phyloP scores from a whole-genome alignment of 768 basidiomycete species.

The Psilocybe sp. region DNA sequence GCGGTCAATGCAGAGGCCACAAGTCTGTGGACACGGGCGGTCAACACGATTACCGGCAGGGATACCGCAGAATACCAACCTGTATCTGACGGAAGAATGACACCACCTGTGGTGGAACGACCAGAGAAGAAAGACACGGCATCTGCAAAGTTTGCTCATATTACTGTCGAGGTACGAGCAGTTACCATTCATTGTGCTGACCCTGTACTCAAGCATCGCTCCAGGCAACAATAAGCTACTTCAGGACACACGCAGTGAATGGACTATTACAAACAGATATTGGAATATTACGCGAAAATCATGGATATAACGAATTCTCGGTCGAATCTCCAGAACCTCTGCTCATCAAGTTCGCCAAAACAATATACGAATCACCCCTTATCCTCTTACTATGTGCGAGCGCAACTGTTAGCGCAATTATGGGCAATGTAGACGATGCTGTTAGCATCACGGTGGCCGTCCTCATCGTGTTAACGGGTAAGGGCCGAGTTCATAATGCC shows the following conservation, averaged over 20 bases:
- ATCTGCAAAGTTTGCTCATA: slow-evolving; percentile 68
- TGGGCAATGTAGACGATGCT: slow-evolving; percentile 97
- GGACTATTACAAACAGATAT: slow-evolving; percentile 69
- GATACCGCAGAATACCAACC: slow-evolving; percentile 25
- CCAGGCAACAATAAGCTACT: slow-evolving; percentile 74
- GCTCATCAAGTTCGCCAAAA: slow-evolving; percentile 87
- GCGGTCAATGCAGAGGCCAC: slow-evolving; percentile 47
- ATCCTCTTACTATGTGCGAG: slow-evolving; percentile 90
- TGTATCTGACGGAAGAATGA: slow-evolving; percentile 38
- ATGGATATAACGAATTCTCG: slow-evolving; percentile 95
- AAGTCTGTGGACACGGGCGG: slow-evolving; percentile 47
- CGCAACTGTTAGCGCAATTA: slow-evolving; percentile 81
- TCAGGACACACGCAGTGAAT: slow-evolving; percentile 56
- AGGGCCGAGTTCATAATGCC: slow-evolving; percentile 16
- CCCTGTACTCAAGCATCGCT: slow-evolving; percentile 5
- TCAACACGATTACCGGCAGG: slow-evolving; percentile 38
- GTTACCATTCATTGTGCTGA: slow-evolving; percentile 18
- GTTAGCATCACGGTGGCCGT: slow-evolving; percentile 91
- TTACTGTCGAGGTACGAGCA: slow-evolving; percentile 51
- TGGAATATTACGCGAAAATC: slow-evolving; percentile 55
- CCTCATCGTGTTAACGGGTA: slow-evolving; percentile 89
- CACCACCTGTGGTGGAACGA: slow-evolving; percentile 26
- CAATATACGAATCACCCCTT: slow-evolving; percentile 92
- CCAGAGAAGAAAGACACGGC: slow-evolving; percentile 47
- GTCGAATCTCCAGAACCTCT: slow-evolving; percentile 79